Base-by-base conservation (phyloP, 192 early-diverging fungal genomes). In the Backusella luteola region DNA sequence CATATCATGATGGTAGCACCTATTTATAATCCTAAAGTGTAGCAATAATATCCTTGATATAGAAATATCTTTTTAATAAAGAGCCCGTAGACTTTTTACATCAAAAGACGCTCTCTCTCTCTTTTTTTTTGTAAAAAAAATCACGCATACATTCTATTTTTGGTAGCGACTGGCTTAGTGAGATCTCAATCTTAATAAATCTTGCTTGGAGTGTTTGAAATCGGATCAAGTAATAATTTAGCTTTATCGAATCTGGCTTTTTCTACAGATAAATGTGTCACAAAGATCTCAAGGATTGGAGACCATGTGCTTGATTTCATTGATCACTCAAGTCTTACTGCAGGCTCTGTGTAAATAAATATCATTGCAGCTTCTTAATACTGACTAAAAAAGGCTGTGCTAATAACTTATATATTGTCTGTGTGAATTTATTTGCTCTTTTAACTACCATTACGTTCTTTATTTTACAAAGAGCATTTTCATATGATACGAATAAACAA, bases 401-500 rank as follows among this genome's bases (percentile, higher is more conserved):
- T 32, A 32, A 32, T 32, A 32, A 32, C 2, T 3, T 32, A 23
- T n/a, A n/a, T 56, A 56, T 21, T 56, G 53, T 56, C 53, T 56
- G 53, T 56, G 53, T 56, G 21, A 9, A 21, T 56, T 21, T 56
- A 56, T 56, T 56, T 56, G 21, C 9, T 56, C n/a, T 15, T 44
- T 38, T 11, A 15, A 44, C 42, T 44, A 44, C 17, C 42, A 44
- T 44, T 15, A 44, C 42, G 42, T 44, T 32, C 32, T 32, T 32
- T 32, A 32, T 32, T 32, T 32, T 56, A 21, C 53, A 21, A 21
- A 8, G 3, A 21, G 2, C 5, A 23, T 1, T 26, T 56, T 56
- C n/a, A 56, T 56, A 56, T 56, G 53, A 56, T 56, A 9, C 53
- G 23, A 56, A 56, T 56, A 56, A 53, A 53, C n/a, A 53, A 53